A percentile compares a stretch with the other conserved stretches of the same genome.
These are phyloP conservation scores for Hemerocallis citrina DNA, from an alignment of 106 monocot species.

Conservation along the genomic window DNA sequence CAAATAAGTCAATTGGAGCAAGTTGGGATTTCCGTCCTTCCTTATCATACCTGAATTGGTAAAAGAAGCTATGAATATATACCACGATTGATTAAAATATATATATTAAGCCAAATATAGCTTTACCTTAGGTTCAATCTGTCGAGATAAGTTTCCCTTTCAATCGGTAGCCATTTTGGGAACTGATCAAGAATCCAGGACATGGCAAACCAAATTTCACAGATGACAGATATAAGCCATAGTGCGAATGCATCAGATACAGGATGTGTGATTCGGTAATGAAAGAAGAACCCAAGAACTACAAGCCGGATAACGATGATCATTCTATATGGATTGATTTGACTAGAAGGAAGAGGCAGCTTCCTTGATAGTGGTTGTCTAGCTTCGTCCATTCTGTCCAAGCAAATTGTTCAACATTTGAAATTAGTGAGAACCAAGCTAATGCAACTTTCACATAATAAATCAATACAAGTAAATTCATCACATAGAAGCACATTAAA, in stretches of 20 bases:
- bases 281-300: conserved; percentile 34
- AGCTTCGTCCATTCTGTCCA: conserved; percentile 37
- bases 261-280: conserved; percentile 39
- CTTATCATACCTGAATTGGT: conserved; percentile 19
- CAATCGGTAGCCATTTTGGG: conserved; percentile 41
- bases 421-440: neutral
- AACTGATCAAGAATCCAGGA: conserved; percentile 53
- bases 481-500: neutral
- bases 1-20: conserved; percentile 16
- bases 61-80: neutral
- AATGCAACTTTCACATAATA: too few relatives aligned
- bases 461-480: too few relatives aligned
- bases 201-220: conserved; percentile 42
- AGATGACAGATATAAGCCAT: conserved; percentile 43
- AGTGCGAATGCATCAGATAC: conserved; percentile 31
- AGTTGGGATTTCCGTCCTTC: conserved; percentile 16
- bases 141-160: conserved; percentile 47
- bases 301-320: conserved; percentile 33
- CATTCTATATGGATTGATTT: conserved; percentile 42
- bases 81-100: neutral
- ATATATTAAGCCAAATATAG: neutral
- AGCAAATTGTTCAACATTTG: neutral
- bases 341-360: conserved; percentile 33
- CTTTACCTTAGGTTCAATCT: conserved; percentile 36
- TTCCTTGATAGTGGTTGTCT: conserved; percentile 38